Base-by-base conservation (phyloP, 1,284 basidiomycete species). In the Sporisorium sorghi region DNA sequence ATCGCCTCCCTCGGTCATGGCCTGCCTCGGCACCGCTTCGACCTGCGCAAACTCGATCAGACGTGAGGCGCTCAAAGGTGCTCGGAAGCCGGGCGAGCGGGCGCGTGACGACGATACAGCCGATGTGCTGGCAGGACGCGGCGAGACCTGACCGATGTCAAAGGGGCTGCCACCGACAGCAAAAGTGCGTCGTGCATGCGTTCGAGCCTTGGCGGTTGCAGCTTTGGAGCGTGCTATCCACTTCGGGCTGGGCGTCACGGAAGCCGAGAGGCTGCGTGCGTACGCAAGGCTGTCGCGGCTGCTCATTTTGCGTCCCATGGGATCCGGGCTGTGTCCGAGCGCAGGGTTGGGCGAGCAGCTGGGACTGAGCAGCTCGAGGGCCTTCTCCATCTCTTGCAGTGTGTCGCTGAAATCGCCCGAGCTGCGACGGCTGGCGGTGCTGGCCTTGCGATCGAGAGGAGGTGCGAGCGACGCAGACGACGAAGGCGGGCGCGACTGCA, bases 221-320 rank as follows among this genome's bases (percentile, higher is more conserved):
- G 63, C 65, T 33, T 71, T 59, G 23, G 71, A 47, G 8, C 71
- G 59, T 5, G 65, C 65, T 23, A 80, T 61, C 78, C 78, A 80
- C n/a, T 78, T 67, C 5, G 78, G 78, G 24, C 70, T 74, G 6
- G 78, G 76, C 32, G 78, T 78, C 24, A 80, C 78, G 19, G 70
- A 73, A 21, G 78, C 71, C 7, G 78, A 80, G 19, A 80, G 49
- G 42, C 76, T 76, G 23, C 63, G 58, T 19, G 78, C 78, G 17
- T 63, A 68, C 15, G 73, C 73, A 7, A 80, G 66, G 44, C 76
- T 78, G 46, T 80, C 78, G 3, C 73, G 48, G 44, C 76, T 75
- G 21, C 63, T 64, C 67, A 77, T 71, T 46, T 62, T 56, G 54
- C 58, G 58, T 23, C 49, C 62, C 8, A 17, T 32, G 14, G 62